Conservation (phyloP, 2,329 filamentous ascomycete genomes). For the Cercospora sojina region DNA sequence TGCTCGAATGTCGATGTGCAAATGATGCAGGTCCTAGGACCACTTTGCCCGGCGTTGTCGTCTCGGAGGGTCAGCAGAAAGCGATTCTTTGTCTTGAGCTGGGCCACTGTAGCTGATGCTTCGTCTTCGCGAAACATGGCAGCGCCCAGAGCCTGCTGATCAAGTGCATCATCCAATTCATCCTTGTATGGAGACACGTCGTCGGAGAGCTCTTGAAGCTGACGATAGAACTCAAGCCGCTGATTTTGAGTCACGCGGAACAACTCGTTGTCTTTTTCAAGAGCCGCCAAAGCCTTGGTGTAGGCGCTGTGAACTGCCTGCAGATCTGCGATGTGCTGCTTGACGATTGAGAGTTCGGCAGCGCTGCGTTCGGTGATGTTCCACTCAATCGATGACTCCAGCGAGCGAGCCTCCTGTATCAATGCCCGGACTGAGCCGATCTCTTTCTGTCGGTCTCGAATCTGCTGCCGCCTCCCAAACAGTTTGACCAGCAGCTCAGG, state of each 20-base stretch:
- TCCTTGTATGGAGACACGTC: constrained; percentile 75
- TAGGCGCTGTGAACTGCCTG: constrained; percentile 55
- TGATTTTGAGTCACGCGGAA: constrained; percentile 80
- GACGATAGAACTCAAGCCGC: constrained; percentile 83
- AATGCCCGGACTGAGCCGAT: constrained; percentile 68
- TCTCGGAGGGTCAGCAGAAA: constrained; percentile 67
- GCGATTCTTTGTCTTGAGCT: constrained; percentile 68
- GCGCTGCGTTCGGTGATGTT: constrained; percentile 58
- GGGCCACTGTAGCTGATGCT: constrained; percentile 59
- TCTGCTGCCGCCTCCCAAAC: constrained; percentile 46
- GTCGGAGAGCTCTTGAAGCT: constrained; percentile 88
- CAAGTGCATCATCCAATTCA: constrained; percentile 56
- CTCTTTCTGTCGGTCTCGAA: constrained; percentile 52
- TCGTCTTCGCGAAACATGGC: constrained; percentile 51
- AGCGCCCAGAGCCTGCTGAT: constrained; percentile 48
- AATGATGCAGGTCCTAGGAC: constrained; percentile 72
- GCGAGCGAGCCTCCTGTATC: constrained; percentile 66
- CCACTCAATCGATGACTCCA: constrained; percentile 61
- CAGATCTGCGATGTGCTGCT: constrained; percentile 60
- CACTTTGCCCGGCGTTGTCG: constrained; percentile 58
- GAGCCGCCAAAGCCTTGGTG: constrained; percentile 49
- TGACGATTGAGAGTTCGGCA: constrained; percentile 65
- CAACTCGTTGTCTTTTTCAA: constrained; percentile 70
- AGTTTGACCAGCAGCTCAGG: constrained; percentile 61
- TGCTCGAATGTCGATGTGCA: constrained; percentile 73